phyloP scores from a whole-genome alignment of 2,329 filamentous ascomycete genomes.

The Ophiognomonia clavigignenti-juglandacearum region DNA sequence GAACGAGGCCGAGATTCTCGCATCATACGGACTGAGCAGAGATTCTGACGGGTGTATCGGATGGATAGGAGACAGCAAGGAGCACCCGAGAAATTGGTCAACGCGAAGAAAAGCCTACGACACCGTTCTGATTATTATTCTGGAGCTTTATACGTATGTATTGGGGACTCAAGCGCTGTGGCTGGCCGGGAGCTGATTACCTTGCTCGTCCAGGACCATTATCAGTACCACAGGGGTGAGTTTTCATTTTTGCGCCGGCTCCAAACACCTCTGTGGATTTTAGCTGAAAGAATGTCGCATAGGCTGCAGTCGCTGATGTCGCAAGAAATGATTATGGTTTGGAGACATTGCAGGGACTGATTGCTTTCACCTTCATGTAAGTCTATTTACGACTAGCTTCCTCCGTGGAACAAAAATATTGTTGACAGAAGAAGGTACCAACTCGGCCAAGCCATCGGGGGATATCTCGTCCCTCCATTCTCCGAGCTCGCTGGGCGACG shows the following conservation, averaged over 20 bases:
- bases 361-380: slow-evolving; percentile 23
- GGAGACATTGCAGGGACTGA: slow-evolving; percentile 15
- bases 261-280: too few relatives aligned
- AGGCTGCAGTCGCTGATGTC: slow-evolving; percentile 18
- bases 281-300: background rate
- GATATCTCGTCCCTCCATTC: slow-evolving; percentile 32
- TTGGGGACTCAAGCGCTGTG: too few relatives aligned
- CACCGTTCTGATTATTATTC: background rate
- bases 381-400: background rate
- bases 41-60: background rate
- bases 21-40: background rate
- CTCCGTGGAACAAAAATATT: too few relatives aligned
- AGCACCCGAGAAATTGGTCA: slow-evolving; percentile 4
- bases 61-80: background rate
- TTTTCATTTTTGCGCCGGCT: background rate
- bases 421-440: slow-evolving; percentile 23
- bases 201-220: slow-evolving; percentile 7
- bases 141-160: slow-evolving; percentile 7
- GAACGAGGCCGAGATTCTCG: background rate
- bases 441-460: slow-evolving; percentile 32
- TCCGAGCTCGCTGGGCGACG: slow-evolving; percentile 32
- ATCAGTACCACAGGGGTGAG: slow-evolving; percentile 19
- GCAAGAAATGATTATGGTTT: slow-evolving; percentile 17
- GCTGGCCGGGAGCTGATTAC: background rate
- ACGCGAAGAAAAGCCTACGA: slow-evolving; percentile 1